Base-by-base conservation (phyloP, 176 grass and related monocot species). In the Aechmea fasciata region DNA sequence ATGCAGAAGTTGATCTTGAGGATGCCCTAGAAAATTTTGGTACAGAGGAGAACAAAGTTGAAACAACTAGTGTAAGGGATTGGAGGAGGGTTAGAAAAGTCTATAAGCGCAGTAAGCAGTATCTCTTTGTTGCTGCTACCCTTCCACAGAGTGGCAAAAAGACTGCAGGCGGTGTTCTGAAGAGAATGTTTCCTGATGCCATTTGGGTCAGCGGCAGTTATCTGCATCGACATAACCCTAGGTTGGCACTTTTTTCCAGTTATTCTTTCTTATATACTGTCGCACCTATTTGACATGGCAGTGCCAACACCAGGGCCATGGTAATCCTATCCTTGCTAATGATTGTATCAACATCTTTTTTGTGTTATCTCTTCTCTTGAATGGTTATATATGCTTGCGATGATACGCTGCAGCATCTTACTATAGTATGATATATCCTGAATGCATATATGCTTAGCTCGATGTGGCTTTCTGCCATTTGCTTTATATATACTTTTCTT, bases 41-140 rank as follows among this genome's bases (percentile, higher is more conserved):
- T 49, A 84, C 59, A 28, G 70, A 49, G 50, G 79, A 85, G 19
- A 76, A 82, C 72, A 64, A 25, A 68, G 12, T 25, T 64, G 66
- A 22, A 2, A 77, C 28, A 62, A 72, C 63, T 48, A 75, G 48
- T 2, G 73, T 19, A 20, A 89, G 52, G 52, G 89, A 90, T 51
- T 97, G 89, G 94, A 87, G 86, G 62, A 97, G 89, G 79, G 89
- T 97, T 67, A 85, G 82, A 81, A 87, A 87, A 83, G 50, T 85
- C 13, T 97, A 90, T 71, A 92, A 25, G 59, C 83, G 86, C 65
- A 97, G 89, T 76, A 97, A 97, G 75, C 94, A 97, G 69, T 97
- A 92, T 74, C 53, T 97, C 47, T 97, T 97, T 85, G 84, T 97
- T 73, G 94, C 94, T 50, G 94, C 94, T 2, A 92, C 94, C 13